These are phyloP conservation scores for Colletotrichum destructivum DNA, from an alignment of 2,329 filamentous ascomycete species.

Conservation along the genomic window DNA sequence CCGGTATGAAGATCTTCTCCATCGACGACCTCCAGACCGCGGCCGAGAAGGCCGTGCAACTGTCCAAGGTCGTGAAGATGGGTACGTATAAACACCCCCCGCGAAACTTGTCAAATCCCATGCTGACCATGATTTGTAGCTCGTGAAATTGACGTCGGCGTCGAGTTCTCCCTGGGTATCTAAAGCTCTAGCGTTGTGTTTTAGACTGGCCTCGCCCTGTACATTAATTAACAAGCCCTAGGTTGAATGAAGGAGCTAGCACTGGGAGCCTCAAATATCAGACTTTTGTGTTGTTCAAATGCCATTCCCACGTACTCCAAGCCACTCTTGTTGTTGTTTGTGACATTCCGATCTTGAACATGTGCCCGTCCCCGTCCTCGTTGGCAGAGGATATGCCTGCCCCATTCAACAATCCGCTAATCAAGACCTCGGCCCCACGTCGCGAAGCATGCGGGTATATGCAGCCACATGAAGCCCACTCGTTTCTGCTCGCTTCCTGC, in stretches of 20 bases:
- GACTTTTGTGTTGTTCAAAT: slow-evolving; percentile 25
- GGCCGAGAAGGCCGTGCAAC: slow-evolving; percentile 98
- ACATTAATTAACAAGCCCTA: slow-evolving; percentile 44
- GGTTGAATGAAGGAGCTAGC: slow-evolving; percentile 34
- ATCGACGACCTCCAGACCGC: slow-evolving; percentile 98
- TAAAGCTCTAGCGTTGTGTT: slow-evolving; percentile 62
- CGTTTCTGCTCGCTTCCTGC: slow-evolving; percentile 18
- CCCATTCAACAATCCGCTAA: slow-evolving; percentile 19
- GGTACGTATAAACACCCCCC: slow-evolving; percentile 68
- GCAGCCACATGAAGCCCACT: slow-evolving; percentile 4
- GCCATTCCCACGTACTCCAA: neutral
- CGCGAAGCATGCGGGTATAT: neutral
- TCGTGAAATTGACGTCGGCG: slow-evolving; percentile 96
- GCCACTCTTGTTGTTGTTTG: neutral
- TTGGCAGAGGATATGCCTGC: no score
- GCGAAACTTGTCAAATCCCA: slow-evolving; percentile 15
- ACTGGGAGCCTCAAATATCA: slow-evolving; percentile 17
- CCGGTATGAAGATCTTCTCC: slow-evolving; percentile 99
- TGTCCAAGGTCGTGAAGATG: slow-evolving; percentile 99
- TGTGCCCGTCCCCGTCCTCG: neutral
- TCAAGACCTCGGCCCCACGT: slow-evolving; percentile 24
- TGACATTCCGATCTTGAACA: neutral
- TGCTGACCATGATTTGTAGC: slow-evolving; percentile 63
- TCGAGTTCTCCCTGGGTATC: slow-evolving; percentile 95
- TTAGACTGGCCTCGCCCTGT: slow-evolving; percentile 42